phyloP scores from a whole-genome alignment of 1,284 basidiomycete species.

The Leccinum solheimii region DNA sequence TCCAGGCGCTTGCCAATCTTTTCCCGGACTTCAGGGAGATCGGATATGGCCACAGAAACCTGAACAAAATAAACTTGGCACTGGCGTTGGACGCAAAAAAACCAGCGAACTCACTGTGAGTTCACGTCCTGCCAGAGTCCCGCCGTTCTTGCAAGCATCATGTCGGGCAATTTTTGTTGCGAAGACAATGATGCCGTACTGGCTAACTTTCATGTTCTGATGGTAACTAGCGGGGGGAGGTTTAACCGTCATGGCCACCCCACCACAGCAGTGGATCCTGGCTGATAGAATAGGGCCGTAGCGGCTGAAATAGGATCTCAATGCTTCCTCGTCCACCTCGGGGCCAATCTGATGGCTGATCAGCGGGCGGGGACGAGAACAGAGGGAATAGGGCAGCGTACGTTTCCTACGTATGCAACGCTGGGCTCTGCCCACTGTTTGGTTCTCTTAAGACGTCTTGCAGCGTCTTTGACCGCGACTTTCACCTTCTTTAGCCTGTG shows the following conservation, averaged over 20 bases:
- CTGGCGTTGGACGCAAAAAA: background rate
- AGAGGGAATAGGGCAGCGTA: constrained; percentile 31
- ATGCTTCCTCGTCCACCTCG: constrained; percentile 36
- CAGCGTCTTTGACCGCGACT: constrained; percentile 22
- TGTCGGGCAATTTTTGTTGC: constrained; percentile 34
- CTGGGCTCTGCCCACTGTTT: constrained; percentile 24
- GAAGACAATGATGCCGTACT: constrained; percentile 56
- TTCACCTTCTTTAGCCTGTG: constrained; percentile 22
- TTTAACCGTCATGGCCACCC: constrained; percentile 40
- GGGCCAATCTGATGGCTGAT: constrained; percentile 29
- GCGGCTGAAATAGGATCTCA: constrained; percentile 40
- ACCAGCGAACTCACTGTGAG: constrained; percentile 40
- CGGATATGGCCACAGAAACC: constrained; percentile 46
- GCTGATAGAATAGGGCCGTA: constrained; percentile 47
- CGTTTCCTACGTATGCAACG: constrained; percentile 61
- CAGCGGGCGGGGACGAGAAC: background rate
- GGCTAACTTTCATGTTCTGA: constrained; percentile 38
- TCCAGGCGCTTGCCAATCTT: constrained; percentile 37
- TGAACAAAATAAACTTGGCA: constrained; percentile 19
- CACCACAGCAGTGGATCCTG: constrained; percentile 50
- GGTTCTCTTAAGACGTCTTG: constrained; percentile 18
- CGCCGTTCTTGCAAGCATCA: constrained; percentile 45
- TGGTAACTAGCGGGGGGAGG: constrained; percentile 25
- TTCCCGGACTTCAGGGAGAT: constrained; percentile 52
- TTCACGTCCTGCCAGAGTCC: constrained; percentile 39